Evolutionary conservation across 2,329 filamentous ascomycete species (phyloP), one percentile per base, ranked within the genome.

Genomic region (Stagonosporopsis chrysanthemi): DNA sequence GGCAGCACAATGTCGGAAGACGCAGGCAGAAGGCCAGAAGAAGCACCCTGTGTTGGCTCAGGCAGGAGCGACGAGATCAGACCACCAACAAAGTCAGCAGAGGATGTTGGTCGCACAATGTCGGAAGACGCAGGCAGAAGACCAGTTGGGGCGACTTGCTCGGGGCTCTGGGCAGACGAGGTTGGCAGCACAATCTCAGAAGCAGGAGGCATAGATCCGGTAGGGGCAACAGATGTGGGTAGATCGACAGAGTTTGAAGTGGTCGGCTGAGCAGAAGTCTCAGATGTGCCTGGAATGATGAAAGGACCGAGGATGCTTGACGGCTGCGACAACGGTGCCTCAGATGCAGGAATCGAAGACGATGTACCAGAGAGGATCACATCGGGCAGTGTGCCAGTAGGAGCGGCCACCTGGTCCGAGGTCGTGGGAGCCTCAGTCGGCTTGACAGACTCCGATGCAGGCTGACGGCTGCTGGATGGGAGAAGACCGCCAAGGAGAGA

Each of bases 291-390:
- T 17, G 67, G 64, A 19, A 67, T 56, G 23, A 66, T 69, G 55
- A 70, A 68, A 4, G 67, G 63, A 6, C 67, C 66, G 0, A 62
- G 63, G 44, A 70, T 63, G 58, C 63, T 64, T 15, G 67, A 68
- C 14, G 62, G 45, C 12, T 36, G 31, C 6, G 43, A 48, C 19
- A 44, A 43, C 36, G 48, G 24, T 22, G 52, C 55, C 41, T 48
- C 43, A 15, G 56, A 50, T 38, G 61, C 53, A 29, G 54, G 29
- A 17, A 35, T 42, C 19, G 60, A 45, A n/a, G 60, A 53, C 3
- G 60, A 41, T 33, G 63, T 66, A 26, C 59, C 61, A 22, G 57
- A 53, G n/a, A 67, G 50, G 29, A 70, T 60, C 3, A 58, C 54
- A 35, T 61, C 61, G 23, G 60, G 57, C 6, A 62, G 14, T 35